phyloP scores from a whole-genome alignment of 257 asterid species.

The Solanum infundibuliforme region DNA sequence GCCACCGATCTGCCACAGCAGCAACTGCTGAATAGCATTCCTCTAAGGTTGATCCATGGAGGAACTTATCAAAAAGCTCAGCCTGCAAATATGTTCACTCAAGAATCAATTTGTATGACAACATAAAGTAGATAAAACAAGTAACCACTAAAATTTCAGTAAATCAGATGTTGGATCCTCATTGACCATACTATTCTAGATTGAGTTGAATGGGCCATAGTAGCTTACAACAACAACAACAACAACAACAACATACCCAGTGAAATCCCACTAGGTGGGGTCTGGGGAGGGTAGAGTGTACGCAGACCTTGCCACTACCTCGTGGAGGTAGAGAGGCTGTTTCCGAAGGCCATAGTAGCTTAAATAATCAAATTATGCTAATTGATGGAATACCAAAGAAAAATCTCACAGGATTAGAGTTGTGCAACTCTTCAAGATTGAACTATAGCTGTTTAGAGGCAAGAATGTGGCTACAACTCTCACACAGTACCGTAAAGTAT shows the following conservation, averaged over 20 bases:
- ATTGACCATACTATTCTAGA: not conserved
- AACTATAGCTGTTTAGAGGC: not conserved
- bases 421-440: not conserved
- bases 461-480: not conserved
- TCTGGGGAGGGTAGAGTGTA: no score
- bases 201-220: not conserved
- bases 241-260: no score
- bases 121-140: not conserved
- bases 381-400: not conserved
- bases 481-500: not conserved
- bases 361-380: not conserved
- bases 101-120: conserved; percentile 3
- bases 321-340: no score
- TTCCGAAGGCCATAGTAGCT: not conserved
- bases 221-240: not conserved
- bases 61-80: conserved; percentile 92
- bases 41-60: conserved; percentile 78
- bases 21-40: conserved; percentile 96
- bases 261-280: no score
- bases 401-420: not conserved
- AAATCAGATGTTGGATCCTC: not conserved
- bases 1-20: conserved; percentile 96
- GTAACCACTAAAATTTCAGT: not conserved
- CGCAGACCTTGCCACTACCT: no score
- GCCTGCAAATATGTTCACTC: conserved; percentile 48